A percentile compares a stretch with the other conserved stretches of the same genome.
Evolutionary conservation across 2,329 filamentous ascomycete genomes (phyloP).

Genomic region (Oidium heveae): DNA sequence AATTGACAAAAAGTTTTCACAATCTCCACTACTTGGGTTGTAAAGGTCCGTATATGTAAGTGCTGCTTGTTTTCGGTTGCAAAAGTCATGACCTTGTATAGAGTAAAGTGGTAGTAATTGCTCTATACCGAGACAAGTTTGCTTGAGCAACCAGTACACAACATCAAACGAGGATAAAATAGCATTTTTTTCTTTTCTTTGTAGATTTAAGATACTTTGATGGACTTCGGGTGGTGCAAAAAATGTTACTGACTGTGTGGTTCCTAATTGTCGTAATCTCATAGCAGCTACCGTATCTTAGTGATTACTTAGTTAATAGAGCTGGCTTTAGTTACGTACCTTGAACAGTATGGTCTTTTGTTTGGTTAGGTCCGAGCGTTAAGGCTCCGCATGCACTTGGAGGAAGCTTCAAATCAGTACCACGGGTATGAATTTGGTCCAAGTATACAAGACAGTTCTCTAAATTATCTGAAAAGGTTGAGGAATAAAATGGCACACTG

Average conservation of each 20-base stretch:
- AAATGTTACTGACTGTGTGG: slow-evolving; percentile 10
- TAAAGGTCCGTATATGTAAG: slow-evolving; percentile 19
- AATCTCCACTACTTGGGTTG: slow-evolving; percentile 13
- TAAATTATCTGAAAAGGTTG: slow-evolving; percentile 7
- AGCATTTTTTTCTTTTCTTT: neutral
- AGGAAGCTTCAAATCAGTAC: slow-evolving; percentile 8
- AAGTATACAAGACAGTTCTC: slow-evolving; percentile 6
- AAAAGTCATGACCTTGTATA: slow-evolving; percentile 34
- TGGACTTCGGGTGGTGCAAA: slow-evolving; percentile 11
- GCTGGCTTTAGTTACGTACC: slow-evolving; percentile 1
- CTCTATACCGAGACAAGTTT: slow-evolving; percentile 33
- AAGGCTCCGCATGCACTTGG: slow-evolving; percentile 4
- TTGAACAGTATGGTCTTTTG: slow-evolving; percentile 25
- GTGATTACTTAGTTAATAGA: neutral
- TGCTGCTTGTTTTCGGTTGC: slow-evolving; percentile 25
- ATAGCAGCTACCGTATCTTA: slow-evolving; percentile 26
- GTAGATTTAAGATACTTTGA: slow-evolving; percentile 27
- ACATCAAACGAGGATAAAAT: slow-evolving; percentile 18
- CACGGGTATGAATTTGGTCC: slow-evolving; percentile 9
- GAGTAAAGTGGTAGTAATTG: slow-evolving; percentile 31
- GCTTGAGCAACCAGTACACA: slow-evolving; percentile 34
- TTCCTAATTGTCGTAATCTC: slow-evolving; percentile 31
- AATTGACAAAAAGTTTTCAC: slow-evolving; percentile 18
- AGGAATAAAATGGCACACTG: slow-evolving; percentile 4
- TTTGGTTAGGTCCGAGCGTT: slow-evolving; percentile 6